Percentiles rank a stretch among this genome's conserved stretches.
Evolutionary conservation across 2,329 filamentous ascomycete species (phyloP).

Genomic region (Botryosphaeria dothidea): DNA sequence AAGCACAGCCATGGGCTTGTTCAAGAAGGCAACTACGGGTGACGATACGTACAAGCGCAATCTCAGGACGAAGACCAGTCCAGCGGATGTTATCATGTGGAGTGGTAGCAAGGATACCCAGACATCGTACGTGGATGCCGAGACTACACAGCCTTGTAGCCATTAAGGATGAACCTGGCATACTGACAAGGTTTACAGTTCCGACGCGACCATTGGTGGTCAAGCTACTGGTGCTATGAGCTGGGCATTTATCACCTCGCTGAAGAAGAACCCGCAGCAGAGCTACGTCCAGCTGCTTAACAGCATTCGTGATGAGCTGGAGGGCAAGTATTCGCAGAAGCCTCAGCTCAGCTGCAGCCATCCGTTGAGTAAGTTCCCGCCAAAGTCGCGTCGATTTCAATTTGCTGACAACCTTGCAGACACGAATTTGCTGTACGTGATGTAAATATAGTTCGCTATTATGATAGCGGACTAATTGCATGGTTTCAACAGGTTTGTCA

Average conservation of each 20-base stretch:
- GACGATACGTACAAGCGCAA: conserved; percentile 78
- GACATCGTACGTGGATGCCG: conserved; percentile 65
- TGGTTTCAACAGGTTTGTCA: conserved; percentile 11
- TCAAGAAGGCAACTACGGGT: conserved; percentile 83
- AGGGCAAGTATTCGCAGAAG: conserved; percentile 88
- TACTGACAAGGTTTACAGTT: conserved; percentile 31
- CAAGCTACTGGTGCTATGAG: conserved; percentile 98
- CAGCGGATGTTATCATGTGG: conserved; percentile 97
- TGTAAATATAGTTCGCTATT: conserved; percentile 46
- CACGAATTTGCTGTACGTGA: conserved; percentile 67
- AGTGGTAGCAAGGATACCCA: conserved; percentile 95
- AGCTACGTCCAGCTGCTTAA: conserved; percentile 95
- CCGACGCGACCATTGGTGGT: conserved; percentile 83
- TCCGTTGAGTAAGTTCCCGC: conserved; percentile 77
- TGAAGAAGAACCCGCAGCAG: conserved; percentile 92
- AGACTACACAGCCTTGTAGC: conserved; percentile 33
- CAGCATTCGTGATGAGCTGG: conserved; percentile 86
- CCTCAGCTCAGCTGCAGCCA: conserved; percentile 96
- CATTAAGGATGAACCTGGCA: neutral
- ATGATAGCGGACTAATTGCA: neutral
- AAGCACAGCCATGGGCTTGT: conserved; percentile 75
- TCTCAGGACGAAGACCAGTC: conserved; percentile 84
- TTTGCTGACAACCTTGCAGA: too few relatives aligned
- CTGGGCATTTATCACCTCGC: conserved; percentile 88
- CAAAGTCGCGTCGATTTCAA: too few relatives aligned